Evolutionary conservation across 805 yeast species (phyloP), one percentile per base, ranked within the genome.

Genomic region (Candida quercuum): DNA sequence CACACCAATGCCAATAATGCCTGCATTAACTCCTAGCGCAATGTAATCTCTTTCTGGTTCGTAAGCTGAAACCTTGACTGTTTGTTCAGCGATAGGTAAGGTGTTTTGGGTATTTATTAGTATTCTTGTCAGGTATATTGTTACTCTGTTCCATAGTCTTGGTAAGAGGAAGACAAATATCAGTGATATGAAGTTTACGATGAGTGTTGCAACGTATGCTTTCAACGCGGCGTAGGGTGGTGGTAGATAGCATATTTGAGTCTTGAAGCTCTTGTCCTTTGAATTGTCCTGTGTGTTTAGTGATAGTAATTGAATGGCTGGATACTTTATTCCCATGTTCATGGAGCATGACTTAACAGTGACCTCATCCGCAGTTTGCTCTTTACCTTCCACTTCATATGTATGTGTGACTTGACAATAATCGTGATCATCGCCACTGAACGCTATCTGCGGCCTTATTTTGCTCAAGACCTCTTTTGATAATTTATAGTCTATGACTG

Each of bases 391-490:
- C 10, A 46, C 28, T 10, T 30, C 24, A 38, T 52, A 56, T 3
- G 47, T 38, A 56, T 91, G 97, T 16, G 63, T 61, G 22, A 82
- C 71, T 46, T 84, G 86, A 58, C 99, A 93, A 49, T 86, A 88
- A 58, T 93, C 99, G 63, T 93, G 99, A 57, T 93, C 99, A 58
- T 93, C 99, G 1, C 99, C 99, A 6, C 94, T 78, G 53, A 88
- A 86, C 4, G 85, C 69, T 10, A 80, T 59, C 13, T 67, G 67
- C 0, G 99, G 99, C 32, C 71, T 61, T 1, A 91, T 57, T 9
- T 60, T 64, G 6, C 67, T 50, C 32, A 93, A 60, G 5, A 93
- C 68, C 16, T 74, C 70, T 28, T 75, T 69, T 0, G 91, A 66
- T 5, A 82, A 52, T 2, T 70, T 72, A 22, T 72, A 64, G 35